phyloP scores from a whole-genome alignment of 83 land plant species.

The Thuja plicata region DNA sequence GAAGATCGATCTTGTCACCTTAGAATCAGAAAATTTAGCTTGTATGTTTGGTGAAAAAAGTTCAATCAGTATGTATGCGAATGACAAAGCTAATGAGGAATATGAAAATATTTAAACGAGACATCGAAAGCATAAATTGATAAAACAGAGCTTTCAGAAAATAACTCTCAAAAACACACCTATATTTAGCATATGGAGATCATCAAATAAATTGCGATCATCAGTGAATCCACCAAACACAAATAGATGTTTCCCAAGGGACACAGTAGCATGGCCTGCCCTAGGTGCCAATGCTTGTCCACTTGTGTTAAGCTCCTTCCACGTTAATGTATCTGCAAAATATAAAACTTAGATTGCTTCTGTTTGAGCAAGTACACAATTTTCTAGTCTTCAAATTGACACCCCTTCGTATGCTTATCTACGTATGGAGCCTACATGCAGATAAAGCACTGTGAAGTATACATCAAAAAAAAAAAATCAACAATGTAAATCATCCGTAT shows the following conservation, averaged over 20 bases:
- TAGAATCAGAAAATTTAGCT: background rate
- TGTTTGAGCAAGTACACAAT: background rate
- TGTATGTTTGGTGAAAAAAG: background rate
- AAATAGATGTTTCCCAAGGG: slow-evolving; percentile 72
- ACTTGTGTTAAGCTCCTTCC: slow-evolving; percentile 73
- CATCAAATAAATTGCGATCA: slow-evolving; percentile 82
- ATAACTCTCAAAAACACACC: slow-evolving; percentile 47
- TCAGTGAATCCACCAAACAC: slow-evolving; percentile 98
- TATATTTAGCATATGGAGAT: slow-evolving; percentile 83
- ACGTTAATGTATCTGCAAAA: slow-evolving; percentile 64
- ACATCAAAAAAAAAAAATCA: background rate
- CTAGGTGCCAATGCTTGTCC: slow-evolving; percentile 80
- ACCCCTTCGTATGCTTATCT: background rate
- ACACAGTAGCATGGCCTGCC: slow-evolving; percentile 85
- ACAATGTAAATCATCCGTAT: background rate
- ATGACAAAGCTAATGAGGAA: background rate
- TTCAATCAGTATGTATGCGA: background rate
- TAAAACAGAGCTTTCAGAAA: background rate
- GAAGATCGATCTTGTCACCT: background rate
- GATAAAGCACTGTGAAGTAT: background rate
- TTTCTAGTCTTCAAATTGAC: background rate
- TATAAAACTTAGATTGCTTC: background rate
- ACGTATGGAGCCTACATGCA: background rate
- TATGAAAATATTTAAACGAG: background rate
- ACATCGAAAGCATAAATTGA: background rate